Evolutionary conservation across 352 stramenopile species (phyloP).

Genomic region (Pythium biforme): DNA sequence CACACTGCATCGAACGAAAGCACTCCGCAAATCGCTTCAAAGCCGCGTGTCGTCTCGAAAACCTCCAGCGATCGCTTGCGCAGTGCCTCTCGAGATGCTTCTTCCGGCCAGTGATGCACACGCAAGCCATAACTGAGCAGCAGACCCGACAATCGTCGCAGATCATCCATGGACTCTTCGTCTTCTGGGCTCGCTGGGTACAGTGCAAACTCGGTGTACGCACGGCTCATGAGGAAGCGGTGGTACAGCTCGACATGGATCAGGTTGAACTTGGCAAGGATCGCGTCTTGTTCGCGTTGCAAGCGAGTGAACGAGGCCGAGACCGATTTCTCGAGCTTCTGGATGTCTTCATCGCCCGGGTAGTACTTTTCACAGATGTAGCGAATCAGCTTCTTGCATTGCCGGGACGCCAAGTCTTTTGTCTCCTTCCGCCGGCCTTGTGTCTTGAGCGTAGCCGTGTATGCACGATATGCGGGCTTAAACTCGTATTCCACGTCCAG

Average conservation of each 20-base stretch:
- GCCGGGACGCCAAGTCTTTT: constrained; percentile 58
- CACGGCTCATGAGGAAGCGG: constrained; percentile 79
- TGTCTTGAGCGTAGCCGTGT: constrained; percentile 62
- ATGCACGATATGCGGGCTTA: constrained; percentile 76
- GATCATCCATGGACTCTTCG: constrained; percentile 74
- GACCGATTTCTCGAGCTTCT: constrained; percentile 63
- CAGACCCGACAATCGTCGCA: constrained; percentile 62
- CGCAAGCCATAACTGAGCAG: constrained; percentile 81
- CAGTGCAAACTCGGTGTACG: constrained; percentile 83
- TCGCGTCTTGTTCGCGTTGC: constrained; percentile 79
- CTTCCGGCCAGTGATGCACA: constrained; percentile 75
- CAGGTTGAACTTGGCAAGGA: constrained; percentile 82
- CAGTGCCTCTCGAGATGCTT: constrained; percentile 39
- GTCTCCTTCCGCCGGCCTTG: constrained; percentile 41
- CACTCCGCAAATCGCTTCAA: constrained; percentile 74
- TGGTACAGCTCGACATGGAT: constrained; percentile 86
- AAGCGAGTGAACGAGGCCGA: constrained; percentile 59
- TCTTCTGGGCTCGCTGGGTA: constrained; percentile 53
- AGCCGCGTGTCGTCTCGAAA: constrained; percentile 57
- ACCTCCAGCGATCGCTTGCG: constrained; percentile 69
- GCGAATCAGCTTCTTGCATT: constrained; percentile 68
- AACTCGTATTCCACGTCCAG: constrained; percentile 88
- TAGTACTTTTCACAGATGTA: constrained; percentile 89
- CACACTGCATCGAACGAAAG: constrained; percentile 61
- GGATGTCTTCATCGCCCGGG: constrained; percentile 70